Conservation (phyloP, 2,329 filamentous ascomycete species). For the Arthroderma uncinatum region DNA sequence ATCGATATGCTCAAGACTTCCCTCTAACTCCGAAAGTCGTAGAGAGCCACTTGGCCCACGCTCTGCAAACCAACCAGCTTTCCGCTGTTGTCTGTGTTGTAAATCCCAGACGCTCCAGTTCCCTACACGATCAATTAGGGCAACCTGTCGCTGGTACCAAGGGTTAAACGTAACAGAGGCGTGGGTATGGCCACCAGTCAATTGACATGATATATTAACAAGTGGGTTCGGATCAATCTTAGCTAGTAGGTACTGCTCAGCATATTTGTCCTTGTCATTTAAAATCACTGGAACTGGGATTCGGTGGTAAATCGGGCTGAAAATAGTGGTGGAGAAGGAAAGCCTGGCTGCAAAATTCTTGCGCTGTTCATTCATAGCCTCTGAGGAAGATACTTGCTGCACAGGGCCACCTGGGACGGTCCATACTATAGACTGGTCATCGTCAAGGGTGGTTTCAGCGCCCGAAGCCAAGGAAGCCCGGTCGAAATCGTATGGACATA, state of each 20-base stretch:
- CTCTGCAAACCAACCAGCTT: constrained; percentile 22
- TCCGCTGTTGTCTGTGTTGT: constrained; percentile 22
- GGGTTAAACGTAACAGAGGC: constrained; percentile 50
- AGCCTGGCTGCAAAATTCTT: constrained; percentile 44
- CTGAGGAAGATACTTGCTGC: constrained; percentile 44
- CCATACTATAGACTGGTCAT: constrained; percentile 29
- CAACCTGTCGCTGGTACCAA: constrained; percentile 47
- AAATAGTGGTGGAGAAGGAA: constrained; percentile 36
- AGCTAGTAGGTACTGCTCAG: constrained; percentile 15
- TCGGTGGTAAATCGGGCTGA: constrained; percentile 34
- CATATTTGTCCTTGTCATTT: background rate
- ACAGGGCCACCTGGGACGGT: constrained; percentile 39
- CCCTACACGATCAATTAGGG: constrained; percentile 43
- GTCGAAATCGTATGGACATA: constrained; percentile 20
- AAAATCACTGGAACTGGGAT: constrained; percentile 17
- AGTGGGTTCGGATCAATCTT: constrained; percentile 31
- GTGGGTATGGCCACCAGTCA: constrained; percentile 40
- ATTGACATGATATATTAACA: constrained; percentile 31
- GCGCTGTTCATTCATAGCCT: constrained; percentile 30
- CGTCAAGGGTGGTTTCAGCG: background rate
- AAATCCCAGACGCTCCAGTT: constrained; percentile 44
- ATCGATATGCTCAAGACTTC: constrained; percentile 15
- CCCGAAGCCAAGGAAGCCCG: no score
- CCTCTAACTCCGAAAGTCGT: constrained; percentile 7
- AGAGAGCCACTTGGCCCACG: constrained; percentile 25